Evolutionary conservation across 805 yeast genomes (phyloP), one percentile per base, ranked within the genome.

Genomic region (Nakazawaea siamensis): DNA sequence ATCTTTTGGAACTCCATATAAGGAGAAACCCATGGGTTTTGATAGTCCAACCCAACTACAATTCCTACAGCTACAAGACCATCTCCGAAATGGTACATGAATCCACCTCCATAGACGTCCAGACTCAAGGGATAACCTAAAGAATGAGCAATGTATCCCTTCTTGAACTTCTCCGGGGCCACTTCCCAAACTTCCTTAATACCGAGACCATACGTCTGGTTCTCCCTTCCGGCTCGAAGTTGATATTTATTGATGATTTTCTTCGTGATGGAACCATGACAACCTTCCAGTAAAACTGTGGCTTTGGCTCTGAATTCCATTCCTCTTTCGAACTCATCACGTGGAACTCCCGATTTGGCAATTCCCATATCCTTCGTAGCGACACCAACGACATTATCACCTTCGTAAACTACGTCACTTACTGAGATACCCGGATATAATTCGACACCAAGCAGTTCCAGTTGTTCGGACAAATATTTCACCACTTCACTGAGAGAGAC

Each of bases 121-220:
- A 68, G 57, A 11, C 73, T 51, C 41, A 92, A 61, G 10, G 99
- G 99, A 54, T 68, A 87, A 2, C 98, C 99, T 69, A 92, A 61
- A 0, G 94, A 68, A 55, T 92, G 99, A 1, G 82, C 76, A 14
- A 85, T 88, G 42, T 63, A 74, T 1, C 98, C 98, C 44, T 70
- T 69, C 38, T 75, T 69, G 62, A 84, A 90, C 43, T 83, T 82
- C 32, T 76, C 83, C 8, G 90, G 86, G 17, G 71, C 67, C 11
- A 92, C 94, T 55, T 90, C 87, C 99, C 99, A 92, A 5, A 92
- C 90, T 59, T 92, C 99, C 55, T 92, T 92, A 39, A 92, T 70
- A 25, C 99, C 99, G 17, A 92, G 57, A 10, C 98, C 99, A 58
- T 92, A 92, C 0, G 97, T 87, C 62, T 92, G 98, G 14, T 78